A percentile compares a stretch with the other conserved stretches of the same genome.
These are phyloP conservation scores for Panus rudis DNA, from an alignment of 768 basidiomycete genomes.

Conservation along the genomic window DNA sequence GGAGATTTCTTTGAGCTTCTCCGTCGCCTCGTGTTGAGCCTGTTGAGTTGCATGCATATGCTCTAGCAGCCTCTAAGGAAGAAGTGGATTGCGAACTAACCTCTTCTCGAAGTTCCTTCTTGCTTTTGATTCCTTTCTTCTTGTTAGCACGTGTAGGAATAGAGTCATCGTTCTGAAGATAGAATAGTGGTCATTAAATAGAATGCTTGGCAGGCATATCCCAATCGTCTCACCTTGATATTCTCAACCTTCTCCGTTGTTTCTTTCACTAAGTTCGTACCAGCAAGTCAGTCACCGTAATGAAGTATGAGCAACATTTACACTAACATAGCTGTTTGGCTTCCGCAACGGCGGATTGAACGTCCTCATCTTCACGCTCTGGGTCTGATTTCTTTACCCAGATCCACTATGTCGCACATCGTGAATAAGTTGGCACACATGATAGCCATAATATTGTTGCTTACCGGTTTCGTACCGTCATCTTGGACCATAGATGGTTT, in stretches of 20 bases:
- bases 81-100: constrained; percentile 28
- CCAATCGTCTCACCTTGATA: constrained; percentile 43
- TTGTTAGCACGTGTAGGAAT: constrained; percentile 66
- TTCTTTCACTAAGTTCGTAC: constrained; percentile 41
- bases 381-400: constrained; percentile 35
- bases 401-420: constrained; percentile 55
- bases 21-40: constrained; percentile 54
- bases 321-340: constrained; percentile 37
- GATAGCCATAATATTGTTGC: constrained; percentile 13
- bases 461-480: constrained; percentile 68
- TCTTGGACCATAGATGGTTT: constrained; percentile 75
- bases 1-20: constrained; percentile 56
- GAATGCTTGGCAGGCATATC: not conserved
- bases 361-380: constrained; percentile 8
- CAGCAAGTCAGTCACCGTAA: not conserved
- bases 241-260: constrained; percentile 49
- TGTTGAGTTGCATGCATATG: constrained; percentile 17
- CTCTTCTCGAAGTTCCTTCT: constrained; percentile 69
- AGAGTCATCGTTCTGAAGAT: constrained; percentile 47
- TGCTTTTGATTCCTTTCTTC: constrained; percentile 65
- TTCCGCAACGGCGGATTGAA: constrained; percentile 35
- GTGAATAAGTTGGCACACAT: not conserved
- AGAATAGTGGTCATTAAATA: not conserved
- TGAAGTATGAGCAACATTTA: constrained; percentile 1
- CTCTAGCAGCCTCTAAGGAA: not conserved